phyloP scores from a whole-genome alignment of 768 basidiomycete genomes.

The Lactifluus rugatus region DNA sequence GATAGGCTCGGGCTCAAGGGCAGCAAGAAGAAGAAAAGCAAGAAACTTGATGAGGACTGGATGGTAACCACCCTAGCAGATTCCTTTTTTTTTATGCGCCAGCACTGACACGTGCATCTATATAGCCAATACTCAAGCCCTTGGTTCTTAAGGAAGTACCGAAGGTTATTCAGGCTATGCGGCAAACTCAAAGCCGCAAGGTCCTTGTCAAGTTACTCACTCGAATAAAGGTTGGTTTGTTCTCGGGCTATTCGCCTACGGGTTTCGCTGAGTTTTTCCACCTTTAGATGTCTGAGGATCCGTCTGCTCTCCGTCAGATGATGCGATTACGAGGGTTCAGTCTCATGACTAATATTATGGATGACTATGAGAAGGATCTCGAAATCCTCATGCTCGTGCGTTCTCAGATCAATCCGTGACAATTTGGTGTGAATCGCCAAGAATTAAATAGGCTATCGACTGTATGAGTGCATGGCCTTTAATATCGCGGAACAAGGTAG shows the following conservation, averaged over 20 bases:
- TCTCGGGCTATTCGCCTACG: not conserved
- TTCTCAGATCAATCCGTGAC: conserved; percentile 7
- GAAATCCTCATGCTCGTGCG: conserved; percentile 66
- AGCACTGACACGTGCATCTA: not conserved
- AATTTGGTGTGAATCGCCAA: not conserved
- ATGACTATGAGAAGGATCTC: conserved; percentile 60
- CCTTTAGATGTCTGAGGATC: conserved; percentile 73
- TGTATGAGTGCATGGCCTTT: conserved; percentile 75
- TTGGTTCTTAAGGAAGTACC: conserved; percentile 74
- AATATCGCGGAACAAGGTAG: conserved; percentile 81
- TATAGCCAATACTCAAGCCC: conserved; percentile 67
- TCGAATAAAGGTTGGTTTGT: conserved; percentile 60
- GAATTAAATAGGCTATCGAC: conserved; percentile 41
- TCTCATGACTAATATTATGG: conserved; percentile 80
- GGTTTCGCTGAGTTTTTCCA: not conserved
- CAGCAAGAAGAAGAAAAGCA: conserved; percentile 77
- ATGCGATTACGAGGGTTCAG: conserved; percentile 91
- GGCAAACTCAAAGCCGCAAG: conserved; percentile 76
- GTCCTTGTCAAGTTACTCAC: conserved; percentile 76
- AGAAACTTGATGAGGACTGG: conserved; percentile 92
- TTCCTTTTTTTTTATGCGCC: not conserved
- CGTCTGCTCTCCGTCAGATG: conserved; percentile 65
- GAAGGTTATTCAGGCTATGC: conserved; percentile 84
- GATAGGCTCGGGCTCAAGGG: conserved; percentile 80
- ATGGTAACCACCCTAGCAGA: conserved; percentile 38